Conservation (phyloP, 106 monocot genomes). For the Hemerocallis citrina region DNA sequence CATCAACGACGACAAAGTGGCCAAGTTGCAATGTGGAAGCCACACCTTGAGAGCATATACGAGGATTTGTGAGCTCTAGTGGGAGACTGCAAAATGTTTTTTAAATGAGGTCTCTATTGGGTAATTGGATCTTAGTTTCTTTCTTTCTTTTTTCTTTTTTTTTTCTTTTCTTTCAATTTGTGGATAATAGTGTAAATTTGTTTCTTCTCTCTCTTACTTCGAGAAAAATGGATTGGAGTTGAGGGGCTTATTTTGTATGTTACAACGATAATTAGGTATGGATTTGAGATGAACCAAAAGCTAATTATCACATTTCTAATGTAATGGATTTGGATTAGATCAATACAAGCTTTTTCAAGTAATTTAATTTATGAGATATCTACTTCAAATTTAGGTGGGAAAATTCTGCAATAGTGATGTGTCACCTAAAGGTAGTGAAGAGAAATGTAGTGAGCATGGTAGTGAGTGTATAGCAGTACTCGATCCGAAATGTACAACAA, state of each 20-base stretch:
- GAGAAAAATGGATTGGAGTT: neutral
- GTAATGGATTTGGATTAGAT: neutral
- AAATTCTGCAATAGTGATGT: too few relatives aligned
- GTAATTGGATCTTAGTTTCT: neutral
- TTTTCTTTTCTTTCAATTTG: neutral
- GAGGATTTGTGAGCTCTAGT: slow-evolving; percentile 51
- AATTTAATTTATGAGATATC: neutral
- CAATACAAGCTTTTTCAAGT: neutral
- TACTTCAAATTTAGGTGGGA: too few relatives aligned
- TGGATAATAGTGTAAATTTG: slow-evolving; percentile 1
- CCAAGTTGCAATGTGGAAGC: slow-evolving; percentile 32
- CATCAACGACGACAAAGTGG: slow-evolving; percentile 16
- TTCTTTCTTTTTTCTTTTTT: neutral
- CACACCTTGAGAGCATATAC: slow-evolving; percentile 52
- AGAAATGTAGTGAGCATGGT: too few relatives aligned
- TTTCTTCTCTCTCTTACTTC: neutral
- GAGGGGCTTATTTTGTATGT: neutral
- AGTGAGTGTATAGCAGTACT: too few relatives aligned
- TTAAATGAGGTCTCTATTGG: too few relatives aligned
- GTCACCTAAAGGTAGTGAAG: too few relatives aligned
- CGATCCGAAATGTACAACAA: too few relatives aligned
- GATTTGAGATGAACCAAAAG: neutral
- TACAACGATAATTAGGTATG: neutral
- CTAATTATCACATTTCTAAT: neutral
- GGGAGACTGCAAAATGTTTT: neutral